Base-by-base conservation (phyloP, 495 filamentous ascomycete species). In the Penicillium samsonianum region DNA sequence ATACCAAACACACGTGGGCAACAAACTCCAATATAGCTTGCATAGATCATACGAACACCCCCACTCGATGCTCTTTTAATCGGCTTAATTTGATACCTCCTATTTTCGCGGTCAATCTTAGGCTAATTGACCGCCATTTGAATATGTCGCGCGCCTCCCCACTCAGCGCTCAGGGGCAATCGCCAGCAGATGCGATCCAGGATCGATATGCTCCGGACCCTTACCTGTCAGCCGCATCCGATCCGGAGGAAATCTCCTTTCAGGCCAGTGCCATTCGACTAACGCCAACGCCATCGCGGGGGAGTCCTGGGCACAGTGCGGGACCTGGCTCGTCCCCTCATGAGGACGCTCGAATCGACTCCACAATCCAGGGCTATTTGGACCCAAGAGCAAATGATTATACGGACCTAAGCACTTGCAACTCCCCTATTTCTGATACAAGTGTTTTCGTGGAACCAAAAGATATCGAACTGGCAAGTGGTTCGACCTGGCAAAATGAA, bases 211-310 rank as follows among this genome's bases (percentile, higher is more conserved):
- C 61, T 33, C 58, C 63, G 35, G 73, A 78, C 44, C 72, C 73
- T 23, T 79, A 77, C 59, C 68, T 77, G 7, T 76, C 73, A 5
- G 67, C 72, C 17, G 61, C 68, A 8, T 71, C 68, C 11, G 76
- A 78, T 55, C 73, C 70, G 1, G 76, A 79, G 23, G 72, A 76
- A 61, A 61, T 66, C 7, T 71, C 62, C 17, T 73, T 78, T 31
- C 65, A 67, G 50, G 67, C 69, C n/a, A 59, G 63, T 33, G 71
- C 66, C 0, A 72, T 78, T 53, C 68, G 70, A 40, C 42, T 73
- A 19, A 76, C 74, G 2, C 70, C 73, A 17, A 76, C 74, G 2
- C 70, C 73, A 1, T 58, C 62, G 17, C 59, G 54, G 44, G 54
- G 60, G 4, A 65, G 62, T 47, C 66, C 62, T n/a, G 57, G 58